Evolutionary conservation across 352 stramenopile genomes (phyloP), one percentile per base, ranked within the genome.

Genomic region (Pythium volutum): DNA sequence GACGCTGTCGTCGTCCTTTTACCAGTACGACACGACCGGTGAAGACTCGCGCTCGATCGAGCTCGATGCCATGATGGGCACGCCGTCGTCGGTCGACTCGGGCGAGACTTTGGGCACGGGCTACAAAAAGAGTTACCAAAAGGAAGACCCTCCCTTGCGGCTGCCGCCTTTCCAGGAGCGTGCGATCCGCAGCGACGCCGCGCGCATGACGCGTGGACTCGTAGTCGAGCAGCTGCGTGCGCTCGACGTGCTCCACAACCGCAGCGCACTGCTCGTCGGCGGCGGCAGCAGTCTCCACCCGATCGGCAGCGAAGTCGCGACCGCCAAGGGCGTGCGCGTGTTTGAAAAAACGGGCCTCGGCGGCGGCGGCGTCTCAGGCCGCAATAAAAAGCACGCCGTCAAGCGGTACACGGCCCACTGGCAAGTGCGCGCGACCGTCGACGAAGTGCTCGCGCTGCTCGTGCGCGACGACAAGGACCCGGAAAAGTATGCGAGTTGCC

Each of bases 401-500:
- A 59, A 56, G 33, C 54, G 49, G 22, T 70, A 62, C 52, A 66
- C 51, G 16, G 64, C 47, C 18, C 57, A 63, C 25, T 66, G 64
- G 51, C 42, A 53, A 29, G 11, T 70, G 7, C 41, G 58, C 39
- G 64, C 50, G 18, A 63, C 56, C 22, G 51, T 70, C 18, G 64
- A 70, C 34, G 64, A 70, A 38, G 52, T 66, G 42, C 33, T 63
- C 15, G 64, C 39, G 29, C 56, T 70, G 33, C 46, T 70, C 18
- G 29, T 29, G 18, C 64, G 64, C 11, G 55, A 64, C 45, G 63
- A 70, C n/a, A 20, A 16, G 9, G 34, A 45, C 23, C 12, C 15
- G 7, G 48, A 64, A 11, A 61, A 42, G 22, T 69, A 64, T 47
- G 33, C 25, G 26, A 34, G 27, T 22, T 63, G 53, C 29, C 62